Percentiles rank a stretch among this genome's conserved stretches.
phyloP scores from a whole-genome alignment of 345 rosid species.

The Cardiospermum halicacabum region DNA sequence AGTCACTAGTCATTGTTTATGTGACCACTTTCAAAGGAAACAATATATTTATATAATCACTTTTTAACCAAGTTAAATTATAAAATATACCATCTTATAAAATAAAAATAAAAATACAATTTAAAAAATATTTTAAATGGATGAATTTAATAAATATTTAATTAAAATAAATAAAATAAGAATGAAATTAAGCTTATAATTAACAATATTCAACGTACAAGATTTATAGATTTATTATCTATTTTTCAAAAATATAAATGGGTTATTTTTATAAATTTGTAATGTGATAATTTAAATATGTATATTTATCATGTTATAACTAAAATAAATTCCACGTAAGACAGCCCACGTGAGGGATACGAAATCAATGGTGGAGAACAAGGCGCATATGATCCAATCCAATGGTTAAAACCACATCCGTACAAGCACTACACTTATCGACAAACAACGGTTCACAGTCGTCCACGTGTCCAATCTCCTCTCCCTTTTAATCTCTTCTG shows the following conservation, averaged over 20 bases:
- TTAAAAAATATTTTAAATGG: no score
- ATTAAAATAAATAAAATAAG: no score
- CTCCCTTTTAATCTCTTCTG: constrained; percentile 3
- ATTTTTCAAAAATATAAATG: no score
- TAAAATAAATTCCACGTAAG: constrained; percentile 7
- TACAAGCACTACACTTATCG: constrained; percentile 27
- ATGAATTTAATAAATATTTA: no score
- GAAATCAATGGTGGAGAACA: constrained; percentile 15
- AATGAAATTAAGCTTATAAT: no score
- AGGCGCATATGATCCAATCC: constrained; percentile 8
- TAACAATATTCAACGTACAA: no score
- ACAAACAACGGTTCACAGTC: constrained; percentile 20
- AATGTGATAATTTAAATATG: neutral
- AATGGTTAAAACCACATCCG: constrained; percentile 3
- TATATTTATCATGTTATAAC: neutral
- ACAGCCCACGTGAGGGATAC: constrained; percentile 19
- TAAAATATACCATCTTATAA: no score
- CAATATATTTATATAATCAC: no score
- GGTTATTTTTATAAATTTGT: no score
- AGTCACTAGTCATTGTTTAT: neutral
- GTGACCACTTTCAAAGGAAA: neutral
- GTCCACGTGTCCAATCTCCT: constrained; percentile 20
- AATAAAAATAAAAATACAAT: no score
- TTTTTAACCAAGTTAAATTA: no score
- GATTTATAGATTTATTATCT: no score